Conservation (phyloP, 1,284 basidiomycete genomes). For the Malassezia equina region DNA sequence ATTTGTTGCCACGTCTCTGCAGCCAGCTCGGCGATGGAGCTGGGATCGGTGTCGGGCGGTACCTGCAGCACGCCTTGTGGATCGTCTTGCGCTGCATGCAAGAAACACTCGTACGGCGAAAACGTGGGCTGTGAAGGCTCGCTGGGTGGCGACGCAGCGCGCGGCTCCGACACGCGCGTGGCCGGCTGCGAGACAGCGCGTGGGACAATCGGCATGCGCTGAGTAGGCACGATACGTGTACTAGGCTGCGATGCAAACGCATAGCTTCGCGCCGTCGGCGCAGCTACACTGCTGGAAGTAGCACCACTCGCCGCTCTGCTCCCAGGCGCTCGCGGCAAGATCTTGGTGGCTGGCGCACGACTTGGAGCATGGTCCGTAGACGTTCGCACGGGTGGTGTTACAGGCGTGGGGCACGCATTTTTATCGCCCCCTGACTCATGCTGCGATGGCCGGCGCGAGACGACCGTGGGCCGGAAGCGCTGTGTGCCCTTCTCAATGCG, state of each 20-base stretch:
- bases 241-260: slow-evolving; percentile 5
- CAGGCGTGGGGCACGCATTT: background rate
- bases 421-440: background rate
- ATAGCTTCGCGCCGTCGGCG: slow-evolving; percentile 13
- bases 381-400: background rate
- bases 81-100: slow-evolving; percentile 8
- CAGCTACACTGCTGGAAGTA: background rate
- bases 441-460: background rate
- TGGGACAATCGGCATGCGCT: background rate
- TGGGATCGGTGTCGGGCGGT: background rate
- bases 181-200: background rate
- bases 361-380: background rate
- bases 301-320: background rate
- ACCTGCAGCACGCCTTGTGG: slow-evolving; percentile 1
- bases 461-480: slow-evolving; percentile 15
- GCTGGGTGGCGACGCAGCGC: background rate
- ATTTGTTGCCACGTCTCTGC: slow-evolving; percentile 5
- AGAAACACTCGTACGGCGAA: slow-evolving; percentile 2
- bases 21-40: background rate
- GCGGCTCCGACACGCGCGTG: background rate
- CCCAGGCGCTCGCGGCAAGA: background rate
- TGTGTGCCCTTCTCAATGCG: slow-evolving; percentile 18
- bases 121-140: background rate
- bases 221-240: background rate
- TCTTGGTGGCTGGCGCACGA: background rate